Evolutionary conservation across 208 protist species (phyloP), one percentile per base, ranked within the genome.

Genomic region (Porcisia deanei): DNA sequence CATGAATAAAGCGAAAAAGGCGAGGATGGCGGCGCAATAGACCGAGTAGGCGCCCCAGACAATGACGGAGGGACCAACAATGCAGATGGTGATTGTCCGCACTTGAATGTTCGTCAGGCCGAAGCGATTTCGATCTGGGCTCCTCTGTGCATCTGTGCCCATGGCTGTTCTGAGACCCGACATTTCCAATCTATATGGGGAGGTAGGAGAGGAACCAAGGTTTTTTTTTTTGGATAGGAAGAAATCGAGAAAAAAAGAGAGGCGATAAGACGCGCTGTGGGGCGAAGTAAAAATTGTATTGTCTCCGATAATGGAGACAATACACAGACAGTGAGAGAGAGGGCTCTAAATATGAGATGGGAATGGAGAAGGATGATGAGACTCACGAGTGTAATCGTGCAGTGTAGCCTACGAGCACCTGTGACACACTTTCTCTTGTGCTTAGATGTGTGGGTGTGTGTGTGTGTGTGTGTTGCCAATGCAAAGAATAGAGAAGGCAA

Each of bases 61-160:
- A 45, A 95, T 67, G 45, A 91, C 68, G 34, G 79, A 59, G 4
- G 93, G 93, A 4, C 74, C 93, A 10, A 92, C 76, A 2, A 81
- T 81, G 18, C 86, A 64, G 69, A 94, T 89, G 18, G 93, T 97
- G 43, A 92, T 20, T 0, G 84, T 74, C 58, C 93, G 88, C 45
- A 84, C 73, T 52, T 81, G 83, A 34, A 96, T 43, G 71, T 96
- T 96, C 1, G 79, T 85, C 34, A 82, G 79, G 20, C 76, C 60
- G 18, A 87, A 16, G 6, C 54, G 70, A 63, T 83, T 83, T 16
- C 82, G 73, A 52, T 52, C 41, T n/a, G 71, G 71, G 30, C 22
- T 59, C 18, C 41, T 20, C 72, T 78, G 67, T 25, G 34, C 55
- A 58, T 54, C 34, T 12, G 59, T 10, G 3, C n/a, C 30, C 6